These are phyloP conservation scores for Aspergillus sp. DNA, from an alignment of 2,329 filamentous ascomycete species.

Conservation along the genomic window DNA sequence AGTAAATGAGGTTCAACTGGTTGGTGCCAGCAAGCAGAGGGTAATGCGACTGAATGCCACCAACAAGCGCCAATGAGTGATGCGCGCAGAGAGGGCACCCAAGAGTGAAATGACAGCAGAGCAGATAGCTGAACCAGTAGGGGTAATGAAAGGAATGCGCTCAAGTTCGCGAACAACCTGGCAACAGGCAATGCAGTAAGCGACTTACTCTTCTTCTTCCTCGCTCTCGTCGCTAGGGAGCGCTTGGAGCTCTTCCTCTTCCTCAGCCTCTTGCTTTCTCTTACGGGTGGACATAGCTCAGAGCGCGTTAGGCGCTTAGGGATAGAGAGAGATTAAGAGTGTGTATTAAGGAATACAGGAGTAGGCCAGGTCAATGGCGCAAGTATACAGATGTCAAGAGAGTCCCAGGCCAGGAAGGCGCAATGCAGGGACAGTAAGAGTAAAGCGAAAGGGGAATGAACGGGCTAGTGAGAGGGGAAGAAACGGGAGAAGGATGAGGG, in stretches of 20 bases:
- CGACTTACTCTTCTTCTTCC: conserved; percentile 54
- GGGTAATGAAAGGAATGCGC: background rate
- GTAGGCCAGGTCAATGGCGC: conserved; percentile 17
- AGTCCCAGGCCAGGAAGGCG: conserved; percentile 12
- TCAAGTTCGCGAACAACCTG: background rate
- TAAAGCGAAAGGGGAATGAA: conserved; percentile 20
- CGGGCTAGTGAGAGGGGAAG: conserved; percentile 39
- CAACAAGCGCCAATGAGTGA: background rate
- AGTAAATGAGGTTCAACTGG: background rate
- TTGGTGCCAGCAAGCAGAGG: too few relatives aligned
- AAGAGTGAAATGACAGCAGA: background rate
- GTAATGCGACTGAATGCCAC: background rate
- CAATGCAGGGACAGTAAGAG: conserved; percentile 52
- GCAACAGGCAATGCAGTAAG: background rate
- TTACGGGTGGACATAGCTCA: conserved; percentile 50
- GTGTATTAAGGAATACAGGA: conserved; percentile 3
- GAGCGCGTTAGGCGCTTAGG: background rate
- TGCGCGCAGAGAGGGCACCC: background rate
- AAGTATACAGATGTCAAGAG: conserved; percentile 1
- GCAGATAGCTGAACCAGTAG: background rate
- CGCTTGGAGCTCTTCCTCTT: conserved; percentile 50
- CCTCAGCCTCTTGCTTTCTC: conserved; percentile 53
- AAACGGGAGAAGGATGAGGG: conserved; percentile 39
- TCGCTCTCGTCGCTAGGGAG: conserved; percentile 54
- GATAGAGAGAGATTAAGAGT: background rate